These are phyloP conservation scores for Maudiozyma bulderi DNA, from an alignment of 805 yeast genomes.

Conservation along the genomic window DNA sequence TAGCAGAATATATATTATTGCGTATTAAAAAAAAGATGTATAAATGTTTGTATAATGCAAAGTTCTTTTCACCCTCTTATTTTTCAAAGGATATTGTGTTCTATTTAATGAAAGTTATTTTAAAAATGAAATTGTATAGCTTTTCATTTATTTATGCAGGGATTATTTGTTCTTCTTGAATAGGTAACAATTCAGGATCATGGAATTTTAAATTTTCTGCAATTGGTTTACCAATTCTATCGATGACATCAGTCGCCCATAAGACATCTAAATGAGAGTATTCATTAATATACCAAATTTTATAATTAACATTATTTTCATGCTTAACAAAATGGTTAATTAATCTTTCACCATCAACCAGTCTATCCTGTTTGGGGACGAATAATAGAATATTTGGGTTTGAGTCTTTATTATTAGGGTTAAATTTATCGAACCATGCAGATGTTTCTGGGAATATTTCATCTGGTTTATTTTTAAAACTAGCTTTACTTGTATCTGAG, in stretches of 20 bases:
- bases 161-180: not conserved
- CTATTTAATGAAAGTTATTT: no score
- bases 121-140: no score
- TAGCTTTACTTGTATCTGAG: slow-evolving; percentile 30
- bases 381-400: slow-evolving; percentile 58
- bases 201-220: slow-evolving; percentile 24
- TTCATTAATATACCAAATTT: slow-evolving; percentile 35
- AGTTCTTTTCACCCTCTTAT: no score
- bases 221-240: slow-evolving; percentile 49
- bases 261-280: slow-evolving; percentile 86
- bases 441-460: slow-evolving; percentile 41
- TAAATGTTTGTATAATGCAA: no score
- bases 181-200: not conserved
- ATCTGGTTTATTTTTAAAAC: slow-evolving; percentile 28
- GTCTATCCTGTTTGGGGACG: slow-evolving; percentile 60
- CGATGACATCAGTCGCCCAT: slow-evolving; percentile 80
- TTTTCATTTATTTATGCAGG: no score
- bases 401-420: slow-evolving; percentile 11
- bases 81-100: no score
- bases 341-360: slow-evolving; percentile 72
- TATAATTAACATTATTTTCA: slow-evolving; percentile 36
- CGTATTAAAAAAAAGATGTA: no score
- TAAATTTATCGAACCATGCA: slow-evolving; percentile 39
- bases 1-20: no score
- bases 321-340: slow-evolving; percentile 49